Conservation (phyloP, 257 asterid genomes). For the Apocynum venetum region DNA sequence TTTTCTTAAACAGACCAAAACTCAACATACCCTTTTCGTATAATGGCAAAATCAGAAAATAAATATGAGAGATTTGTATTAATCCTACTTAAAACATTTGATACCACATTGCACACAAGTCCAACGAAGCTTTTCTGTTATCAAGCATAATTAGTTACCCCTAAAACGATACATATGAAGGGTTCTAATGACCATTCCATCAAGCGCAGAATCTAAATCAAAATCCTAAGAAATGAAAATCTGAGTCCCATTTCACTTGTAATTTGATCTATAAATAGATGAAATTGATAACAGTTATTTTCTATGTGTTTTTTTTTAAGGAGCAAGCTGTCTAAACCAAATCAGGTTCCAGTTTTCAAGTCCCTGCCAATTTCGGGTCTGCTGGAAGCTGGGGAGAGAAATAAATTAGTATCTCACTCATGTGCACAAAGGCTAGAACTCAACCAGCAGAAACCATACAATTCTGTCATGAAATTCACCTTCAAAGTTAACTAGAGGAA, state of each 20-base stretch:
- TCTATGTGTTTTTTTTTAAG: neutral
- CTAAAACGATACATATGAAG: neutral
- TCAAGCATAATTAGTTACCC: neutral
- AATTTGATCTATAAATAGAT: neutral
- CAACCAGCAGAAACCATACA: too few species aligned
- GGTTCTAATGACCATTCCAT: neutral
- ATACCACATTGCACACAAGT: neutral
- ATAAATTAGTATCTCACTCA: too few species aligned
- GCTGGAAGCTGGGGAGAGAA: too few species aligned
- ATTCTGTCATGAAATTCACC: too few species aligned
- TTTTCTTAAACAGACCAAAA: neutral
- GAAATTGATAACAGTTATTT: neutral
- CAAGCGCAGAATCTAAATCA: neutral
- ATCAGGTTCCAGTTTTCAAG: too few species aligned
- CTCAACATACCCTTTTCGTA: neutral
- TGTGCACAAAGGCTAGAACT: too few species aligned
- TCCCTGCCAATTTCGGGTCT: too few species aligned
- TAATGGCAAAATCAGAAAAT: neutral
- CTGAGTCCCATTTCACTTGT: neutral
- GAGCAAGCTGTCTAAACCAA: too few species aligned
- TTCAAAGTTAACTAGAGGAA: constrained; percentile 2
- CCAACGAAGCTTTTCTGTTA: neutral
- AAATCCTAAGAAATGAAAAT: neutral
- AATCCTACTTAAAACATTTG: neutral
- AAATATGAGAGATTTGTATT: neutral